Evolutionary conservation across 495 filamentous ascomycete species (phyloP), one percentile per base, ranked within the genome.

Genomic region (Amorphotheca resinae): DNA sequence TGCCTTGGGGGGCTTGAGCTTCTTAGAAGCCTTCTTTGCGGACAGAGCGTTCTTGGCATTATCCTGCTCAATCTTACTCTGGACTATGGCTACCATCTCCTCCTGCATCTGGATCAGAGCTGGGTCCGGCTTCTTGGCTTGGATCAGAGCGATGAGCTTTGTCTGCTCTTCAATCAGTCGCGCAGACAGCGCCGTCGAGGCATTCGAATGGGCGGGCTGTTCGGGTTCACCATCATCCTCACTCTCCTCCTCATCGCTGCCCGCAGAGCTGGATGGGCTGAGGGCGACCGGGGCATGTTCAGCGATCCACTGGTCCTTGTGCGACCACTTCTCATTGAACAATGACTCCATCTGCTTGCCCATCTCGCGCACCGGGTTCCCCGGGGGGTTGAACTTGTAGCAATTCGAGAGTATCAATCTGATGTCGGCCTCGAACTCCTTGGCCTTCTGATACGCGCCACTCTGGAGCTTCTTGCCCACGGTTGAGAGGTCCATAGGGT

Each of bases 401-500:
- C 89, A 94, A 58, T 96, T 96, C 43, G 76, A 71, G 55, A 96
- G 77, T 45, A 98, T 89, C 34, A 84, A 71, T 16, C 73, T 73
- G 34, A 93, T 72, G 57, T 98, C 89, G 30, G 63, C 63, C 49
- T 93, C 81, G 49, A 98, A 85, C 26, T 96, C 91, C 59, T 84
- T 84, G 4, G 79, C 72, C 39, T 70, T 85, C 50, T 79, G 73
- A 55, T 95, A 96, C 38, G 84, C 74, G n/a, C 87, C 87, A 5
- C 72, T 68, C 42, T 77, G 74, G 16, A 94, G 68, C 60, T 93
- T 95, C 38, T 66, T 63, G 41, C 68, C 62, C 51, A 93, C 77
- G 8, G 86, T 95, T 2, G 69, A 64, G 18, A 98, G 64, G 53
- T 98, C 91, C 91, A 96, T 98, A 1, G 91, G 91, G 54, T 87